phyloP scores from a whole-genome alignment of 352 stramenopile genomes.

The Globisporangium spinosum region DNA sequence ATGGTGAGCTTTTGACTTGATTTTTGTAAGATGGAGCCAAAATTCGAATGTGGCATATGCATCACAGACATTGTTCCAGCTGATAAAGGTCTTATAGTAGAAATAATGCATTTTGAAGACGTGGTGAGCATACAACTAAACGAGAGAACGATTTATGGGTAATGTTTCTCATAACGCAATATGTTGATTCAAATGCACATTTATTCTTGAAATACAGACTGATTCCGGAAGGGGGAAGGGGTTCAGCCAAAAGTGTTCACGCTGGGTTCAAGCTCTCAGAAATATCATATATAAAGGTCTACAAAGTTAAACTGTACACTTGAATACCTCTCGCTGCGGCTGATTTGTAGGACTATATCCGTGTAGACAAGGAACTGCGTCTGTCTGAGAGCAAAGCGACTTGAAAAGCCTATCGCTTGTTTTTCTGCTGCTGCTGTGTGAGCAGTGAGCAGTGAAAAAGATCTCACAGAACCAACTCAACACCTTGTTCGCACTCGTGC shows the following conservation, averaged over 20 bases:
- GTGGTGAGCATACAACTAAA: no score
- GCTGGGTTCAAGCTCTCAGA: background rate
- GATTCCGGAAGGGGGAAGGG: background rate
- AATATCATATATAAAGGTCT: background rate
- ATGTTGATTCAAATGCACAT: background rate
- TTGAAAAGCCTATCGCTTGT: no score
- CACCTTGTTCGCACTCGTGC: no score
- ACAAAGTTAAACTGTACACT: background rate
- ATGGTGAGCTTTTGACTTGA: background rate
- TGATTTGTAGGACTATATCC: background rate
- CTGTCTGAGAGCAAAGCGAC: background rate
- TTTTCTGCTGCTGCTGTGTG: no score
- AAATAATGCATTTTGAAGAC: background rate
- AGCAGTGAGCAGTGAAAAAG: no score
- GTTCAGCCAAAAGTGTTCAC: background rate
- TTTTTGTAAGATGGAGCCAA: background rate
- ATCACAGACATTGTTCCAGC: background rate
- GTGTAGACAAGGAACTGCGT: background rate
- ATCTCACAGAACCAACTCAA: no score
- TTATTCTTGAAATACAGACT: background rate
- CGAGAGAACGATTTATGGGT: no score
- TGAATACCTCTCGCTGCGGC: background rate
- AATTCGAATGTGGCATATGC: background rate
- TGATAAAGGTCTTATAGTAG: background rate
- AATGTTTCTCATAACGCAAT: background rate